A percentile compares a stretch with the other conserved stretches of the same genome.
Evolutionary conservation across 2,329 filamentous ascomycete genomes (phyloP).

Genomic region (Aspergillus ruber): DNA sequence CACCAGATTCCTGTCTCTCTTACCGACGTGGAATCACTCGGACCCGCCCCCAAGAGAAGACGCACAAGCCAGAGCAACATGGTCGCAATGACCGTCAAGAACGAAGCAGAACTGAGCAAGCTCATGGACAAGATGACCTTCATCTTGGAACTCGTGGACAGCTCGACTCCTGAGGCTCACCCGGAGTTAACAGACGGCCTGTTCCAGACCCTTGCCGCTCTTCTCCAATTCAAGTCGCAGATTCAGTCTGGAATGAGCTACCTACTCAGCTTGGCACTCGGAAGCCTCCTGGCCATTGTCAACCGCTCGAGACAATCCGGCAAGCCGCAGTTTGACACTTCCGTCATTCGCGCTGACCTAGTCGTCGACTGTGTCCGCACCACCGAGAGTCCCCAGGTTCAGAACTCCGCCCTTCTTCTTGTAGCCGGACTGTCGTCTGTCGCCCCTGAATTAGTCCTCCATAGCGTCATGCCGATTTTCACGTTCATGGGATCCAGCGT

Average conservation of each 20-base stretch:
- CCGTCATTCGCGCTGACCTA: constrained; percentile 77
- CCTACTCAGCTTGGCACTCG: constrained; percentile 75
- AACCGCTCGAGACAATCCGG: constrained; percentile 57
- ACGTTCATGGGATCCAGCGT: constrained; percentile 95
- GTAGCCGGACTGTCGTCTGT: constrained; percentile 81
- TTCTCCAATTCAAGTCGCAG: constrained; percentile 76
- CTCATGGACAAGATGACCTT: constrained; percentile 73
- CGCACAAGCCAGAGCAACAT: constrained; percentile 69
- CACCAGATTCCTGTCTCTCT: constrained; percentile 65
- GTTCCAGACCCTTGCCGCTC: constrained; percentile 77
- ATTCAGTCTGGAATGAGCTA: constrained; percentile 85
- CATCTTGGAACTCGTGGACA: constrained; percentile 81
- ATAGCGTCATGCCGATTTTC: constrained; percentile 98
- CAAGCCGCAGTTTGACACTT: constrained; percentile 60
- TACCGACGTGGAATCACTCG: constrained; percentile 62
- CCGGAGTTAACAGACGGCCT: constrained; percentile 68
- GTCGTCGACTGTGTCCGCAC: constrained; percentile 92
- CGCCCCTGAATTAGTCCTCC: constrained; percentile 82
- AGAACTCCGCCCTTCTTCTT: constrained; percentile 81
- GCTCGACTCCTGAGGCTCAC: constrained; percentile 67
- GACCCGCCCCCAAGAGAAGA: constrained; percentile 70
- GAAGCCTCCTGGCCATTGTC: constrained; percentile 76
- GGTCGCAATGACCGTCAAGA: constrained; percentile 54
- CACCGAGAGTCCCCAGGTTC: constrained; percentile 84
- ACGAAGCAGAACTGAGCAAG: constrained; percentile 59